phyloP scores from a whole-genome alignment of 352 stramenopile species.

The Phytophthora macrochlamydospora region DNA sequence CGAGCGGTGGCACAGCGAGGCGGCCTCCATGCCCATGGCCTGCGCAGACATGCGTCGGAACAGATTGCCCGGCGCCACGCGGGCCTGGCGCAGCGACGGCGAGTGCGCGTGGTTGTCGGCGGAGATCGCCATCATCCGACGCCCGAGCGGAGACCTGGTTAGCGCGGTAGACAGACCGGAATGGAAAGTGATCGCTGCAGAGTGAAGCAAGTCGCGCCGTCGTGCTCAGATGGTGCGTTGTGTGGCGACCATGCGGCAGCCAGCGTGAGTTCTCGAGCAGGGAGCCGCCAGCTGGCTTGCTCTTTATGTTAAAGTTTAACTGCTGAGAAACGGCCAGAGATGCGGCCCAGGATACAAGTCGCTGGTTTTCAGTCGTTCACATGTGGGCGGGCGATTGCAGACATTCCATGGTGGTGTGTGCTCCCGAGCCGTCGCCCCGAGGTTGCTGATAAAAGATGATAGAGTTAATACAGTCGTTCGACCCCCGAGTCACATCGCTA shows the following conservation, averaged over 20 bases:
- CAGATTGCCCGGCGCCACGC: conserved; percentile 27
- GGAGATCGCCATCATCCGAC: conserved; percentile 24
- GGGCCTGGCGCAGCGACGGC: conserved; percentile 14
- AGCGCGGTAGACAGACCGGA: conserved; percentile 6
- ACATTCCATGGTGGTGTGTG: no score
- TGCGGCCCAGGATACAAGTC: conserved; percentile 1
- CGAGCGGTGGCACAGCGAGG: conserved; percentile 73
- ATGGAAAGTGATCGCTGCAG: conserved; percentile 23
- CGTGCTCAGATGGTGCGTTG: conserved; percentile 11
- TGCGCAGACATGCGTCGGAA: conserved; percentile 70
- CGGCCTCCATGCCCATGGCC: conserved; percentile 66
- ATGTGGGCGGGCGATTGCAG: neutral
- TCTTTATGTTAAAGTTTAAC: neutral
- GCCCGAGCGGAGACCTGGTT: neutral
- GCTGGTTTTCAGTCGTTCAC: neutral
- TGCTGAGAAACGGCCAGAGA: neutral
- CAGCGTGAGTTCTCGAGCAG: conserved; percentile 1
- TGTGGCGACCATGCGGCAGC: neutral
- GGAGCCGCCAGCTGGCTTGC: neutral
- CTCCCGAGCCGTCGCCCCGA: no score
- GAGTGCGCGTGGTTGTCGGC: conserved; percentile 4
- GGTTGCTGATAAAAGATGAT: no score
- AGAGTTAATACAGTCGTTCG: no score
- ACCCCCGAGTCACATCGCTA: no score
- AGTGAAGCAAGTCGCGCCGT: conserved; percentile 4